Conservation (phyloP, 495 filamentous ascomycete species). For the Neurospora sublineolata region DNA sequence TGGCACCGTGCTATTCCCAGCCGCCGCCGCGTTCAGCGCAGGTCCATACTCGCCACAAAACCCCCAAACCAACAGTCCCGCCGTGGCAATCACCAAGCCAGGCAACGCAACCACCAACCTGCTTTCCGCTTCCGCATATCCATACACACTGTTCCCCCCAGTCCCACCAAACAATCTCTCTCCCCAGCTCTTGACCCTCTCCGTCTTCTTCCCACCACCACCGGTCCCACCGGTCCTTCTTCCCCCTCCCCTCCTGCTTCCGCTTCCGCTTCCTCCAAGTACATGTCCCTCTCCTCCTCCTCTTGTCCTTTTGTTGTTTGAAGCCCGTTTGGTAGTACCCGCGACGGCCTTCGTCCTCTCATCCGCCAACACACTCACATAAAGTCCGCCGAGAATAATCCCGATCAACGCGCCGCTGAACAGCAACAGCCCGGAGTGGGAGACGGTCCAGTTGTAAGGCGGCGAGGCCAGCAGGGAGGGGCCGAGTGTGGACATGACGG, state of each 20-base stretch:
- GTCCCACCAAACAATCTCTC: neutral
- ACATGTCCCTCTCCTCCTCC: neutral
- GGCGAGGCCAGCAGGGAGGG: conserved; percentile 11
- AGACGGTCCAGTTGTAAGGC: conserved; percentile 16
- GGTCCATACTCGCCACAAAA: conserved; percentile 17
- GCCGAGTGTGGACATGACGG: conserved; percentile 19
- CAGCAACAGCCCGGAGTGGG: conserved; percentile 11
- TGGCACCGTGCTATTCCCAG: neutral
- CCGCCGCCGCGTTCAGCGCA: neutral
- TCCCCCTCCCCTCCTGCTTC: neutral
- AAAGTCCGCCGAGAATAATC: conserved; percentile 10
- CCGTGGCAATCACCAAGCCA: conserved; percentile 13
- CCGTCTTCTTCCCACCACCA: neutral
- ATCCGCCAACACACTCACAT: conserved; percentile 10
- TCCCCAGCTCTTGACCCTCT: neutral
- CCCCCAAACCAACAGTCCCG: conserved; percentile 20
- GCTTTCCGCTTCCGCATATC: conserved; percentile 19
- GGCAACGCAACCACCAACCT: conserved; percentile 18
- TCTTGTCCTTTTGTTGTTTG: too few species aligned
- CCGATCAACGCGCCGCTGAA: conserved; percentile 19
- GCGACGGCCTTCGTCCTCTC: conserved; percentile 2
- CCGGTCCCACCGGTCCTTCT: neutral
- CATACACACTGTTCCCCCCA: conserved; percentile 1
- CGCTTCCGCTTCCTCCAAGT: neutral
- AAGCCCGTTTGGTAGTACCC: neutral